Conservation (phyloP, 2,329 filamentous ascomycete genomes). For the Cercospora citrullina region DNA sequence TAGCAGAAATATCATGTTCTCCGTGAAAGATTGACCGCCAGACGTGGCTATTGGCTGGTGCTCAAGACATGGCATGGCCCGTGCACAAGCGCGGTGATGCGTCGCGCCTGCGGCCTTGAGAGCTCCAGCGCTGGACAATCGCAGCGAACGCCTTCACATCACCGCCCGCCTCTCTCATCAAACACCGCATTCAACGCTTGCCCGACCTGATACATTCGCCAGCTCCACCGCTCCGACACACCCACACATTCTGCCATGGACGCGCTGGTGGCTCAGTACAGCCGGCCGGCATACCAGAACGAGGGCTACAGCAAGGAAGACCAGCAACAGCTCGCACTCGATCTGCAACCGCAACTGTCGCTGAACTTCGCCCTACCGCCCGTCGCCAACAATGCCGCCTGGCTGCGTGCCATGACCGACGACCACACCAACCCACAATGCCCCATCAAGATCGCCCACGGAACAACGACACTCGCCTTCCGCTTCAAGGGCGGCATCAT, state of each 20-base stretch:
- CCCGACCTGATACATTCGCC: background rate
- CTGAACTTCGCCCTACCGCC: slow-evolving; percentile 95
- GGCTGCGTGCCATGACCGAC: slow-evolving; percentile 95
- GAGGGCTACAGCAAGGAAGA: slow-evolving; percentile 68
- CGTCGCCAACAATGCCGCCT: slow-evolving; percentile 83
- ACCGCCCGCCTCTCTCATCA: slow-evolving; percentile 5
- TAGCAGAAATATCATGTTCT: background rate
- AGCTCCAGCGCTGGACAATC: slow-evolving; percentile 3
- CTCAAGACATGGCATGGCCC: slow-evolving; percentile 5
- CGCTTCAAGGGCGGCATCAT: slow-evolving; percentile 98
- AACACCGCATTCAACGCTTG: background rate
- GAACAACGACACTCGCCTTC: slow-evolving; percentile 96
- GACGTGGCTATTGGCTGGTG: background rate
- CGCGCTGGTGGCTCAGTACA: slow-evolving; percentile 88
- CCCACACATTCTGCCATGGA: slow-evolving; percentile 64
- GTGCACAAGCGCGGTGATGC: slow-evolving; percentile 16
- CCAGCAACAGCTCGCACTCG: slow-evolving; percentile 65
- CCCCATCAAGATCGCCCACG: slow-evolving; percentile 99
- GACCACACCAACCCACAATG: slow-evolving; percentile 95
- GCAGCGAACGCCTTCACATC: slow-evolving; percentile 8
- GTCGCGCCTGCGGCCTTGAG: slow-evolving; percentile 16
- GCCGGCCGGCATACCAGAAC: slow-evolving; percentile 71
- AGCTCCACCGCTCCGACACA: background rate
- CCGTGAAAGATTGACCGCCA: background rate
- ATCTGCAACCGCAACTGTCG: slow-evolving; percentile 72